A percentile compares a stretch with the other conserved stretches of the same genome.
Evolutionary conservation across 2,329 filamentous ascomycete species (phyloP).

Genomic region (Aspergillus hiratsukae): DNA sequence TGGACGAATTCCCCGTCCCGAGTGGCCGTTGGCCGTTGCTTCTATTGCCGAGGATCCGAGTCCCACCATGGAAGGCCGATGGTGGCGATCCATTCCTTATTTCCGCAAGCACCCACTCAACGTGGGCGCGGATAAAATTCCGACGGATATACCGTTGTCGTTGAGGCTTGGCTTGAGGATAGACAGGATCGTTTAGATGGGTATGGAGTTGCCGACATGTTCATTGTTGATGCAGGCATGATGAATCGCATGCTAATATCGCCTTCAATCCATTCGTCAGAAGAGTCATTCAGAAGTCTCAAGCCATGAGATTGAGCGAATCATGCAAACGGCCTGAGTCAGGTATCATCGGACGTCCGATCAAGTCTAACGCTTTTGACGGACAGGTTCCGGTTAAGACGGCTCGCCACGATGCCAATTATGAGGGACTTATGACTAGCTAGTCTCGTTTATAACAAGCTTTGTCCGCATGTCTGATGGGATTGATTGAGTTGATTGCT

Average conservation of each 20-base stretch:
- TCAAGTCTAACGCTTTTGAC: slow-evolving; percentile 1
- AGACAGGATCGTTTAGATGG: slow-evolving; percentile 2
- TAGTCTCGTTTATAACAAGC: not conserved
- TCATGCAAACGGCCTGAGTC: not conserved
- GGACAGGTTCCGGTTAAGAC: slow-evolving; percentile 22
- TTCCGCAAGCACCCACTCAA: not conserved
- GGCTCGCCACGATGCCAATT: slow-evolving; percentile 12
- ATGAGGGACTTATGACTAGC: not conserved
- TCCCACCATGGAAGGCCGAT: not conserved
- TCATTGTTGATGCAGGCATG: no score
- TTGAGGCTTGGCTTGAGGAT: not conserved
- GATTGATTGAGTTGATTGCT: not conserved
- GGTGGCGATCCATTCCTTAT: not conserved
- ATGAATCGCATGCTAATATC: no score
- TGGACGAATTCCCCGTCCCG: not conserved
- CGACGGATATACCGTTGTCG: slow-evolving; percentile 3
- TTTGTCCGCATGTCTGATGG: not conserved
- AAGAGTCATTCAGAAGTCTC: no score
- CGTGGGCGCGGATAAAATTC: slow-evolving; percentile 12
- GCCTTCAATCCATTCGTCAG: no score
- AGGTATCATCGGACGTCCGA: slow-evolving; percentile 7
- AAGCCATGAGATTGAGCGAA: no score
- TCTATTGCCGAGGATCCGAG: not conserved
- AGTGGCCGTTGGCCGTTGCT: not conserved
- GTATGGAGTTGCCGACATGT: no score